Evolutionary conservation across 768 basidiomycete species (phyloP), one percentile per base, ranked within the genome.

Genomic region (Pulveroboletus sp.): DNA sequence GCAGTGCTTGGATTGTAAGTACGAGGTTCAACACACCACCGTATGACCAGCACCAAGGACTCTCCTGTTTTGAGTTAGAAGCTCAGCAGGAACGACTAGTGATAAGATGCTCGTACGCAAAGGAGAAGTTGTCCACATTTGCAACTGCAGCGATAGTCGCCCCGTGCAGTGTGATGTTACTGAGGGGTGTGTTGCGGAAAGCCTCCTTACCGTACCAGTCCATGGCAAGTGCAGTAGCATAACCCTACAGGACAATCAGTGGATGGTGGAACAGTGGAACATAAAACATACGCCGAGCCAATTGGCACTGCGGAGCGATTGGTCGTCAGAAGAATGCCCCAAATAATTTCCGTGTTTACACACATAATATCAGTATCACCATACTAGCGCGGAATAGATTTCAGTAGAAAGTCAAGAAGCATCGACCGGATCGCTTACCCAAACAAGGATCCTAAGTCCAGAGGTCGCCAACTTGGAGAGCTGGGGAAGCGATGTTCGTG

Each of bases 121-220:
- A 86, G 0, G 79, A 71, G 58, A 85, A 84, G 50, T 82, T 81
- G 52, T 80, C 81, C 29, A 85, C 77, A 42, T 84, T 84, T 59
- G 81, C 76, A 14, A 84, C 72, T 0, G 81, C 77, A 0, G 80
- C 84, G 5, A 85, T 75, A 0, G 79, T 54, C 6, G 61, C 64
- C 2, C 76, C 80, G 32, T 72, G 44, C 23, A 85, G 74, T 0
- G 82, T 82, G 69, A 85, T 82, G 51, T 83, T 82, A 5, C 54
- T 73, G 14, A 74, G 69, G 12, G 72, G 69, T 4, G 73, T 75
- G 25, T 54, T 59, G 45, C 69, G 71, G 19, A 76, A 56, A 0
- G 66, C 67, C 33, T 66, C 50, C 38, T 70, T 75, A 6, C 75
- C 75, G 38, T 72, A 74, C 75, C 75, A 76, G 39, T 70, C 64